Conservation (phyloP, 2,329 filamentous ascomycete species). For the Lachnellula suecica region DNA sequence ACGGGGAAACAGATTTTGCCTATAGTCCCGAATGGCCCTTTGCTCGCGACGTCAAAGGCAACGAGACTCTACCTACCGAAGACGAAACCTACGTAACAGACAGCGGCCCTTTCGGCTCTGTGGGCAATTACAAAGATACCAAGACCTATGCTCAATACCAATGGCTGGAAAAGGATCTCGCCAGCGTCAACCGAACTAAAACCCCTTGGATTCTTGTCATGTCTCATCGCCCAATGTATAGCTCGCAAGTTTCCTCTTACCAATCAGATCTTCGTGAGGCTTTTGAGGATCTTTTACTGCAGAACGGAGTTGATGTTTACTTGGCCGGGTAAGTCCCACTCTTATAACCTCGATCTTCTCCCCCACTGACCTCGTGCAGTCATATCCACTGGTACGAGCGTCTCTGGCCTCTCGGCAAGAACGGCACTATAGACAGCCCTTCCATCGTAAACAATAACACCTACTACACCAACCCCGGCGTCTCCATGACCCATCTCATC, state of each 20-base stretch:
- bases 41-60: slow-evolving; percentile 39
- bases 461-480: slow-evolving; percentile 46
- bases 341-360: not conserved
- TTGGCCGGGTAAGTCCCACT: slow-evolving; percentile 32
- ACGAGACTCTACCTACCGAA: slow-evolving; percentile 40
- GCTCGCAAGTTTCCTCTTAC: slow-evolving; percentile 43
- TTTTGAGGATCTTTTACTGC: slow-evolving; percentile 44
- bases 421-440: slow-evolving; percentile 54
- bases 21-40: slow-evolving; percentile 47
- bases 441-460: slow-evolving; percentile 47
- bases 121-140: slow-evolving; percentile 40
- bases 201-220: slow-evolving; percentile 31
- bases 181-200: slow-evolving; percentile 24
- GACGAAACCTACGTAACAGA: slow-evolving; percentile 47
- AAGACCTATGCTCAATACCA: slow-evolving; percentile 43
- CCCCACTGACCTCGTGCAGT: slow-evolving; percentile 18
- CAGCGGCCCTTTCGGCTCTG: slow-evolving; percentile 46
- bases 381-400: slow-evolving; percentile 50
- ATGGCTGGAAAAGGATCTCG: slow-evolving; percentile 41
- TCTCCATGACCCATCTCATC: slow-evolving; percentile 48
- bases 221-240: slow-evolving; percentile 41
- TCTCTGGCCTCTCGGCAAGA: slow-evolving; percentile 53
- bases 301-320: slow-evolving; percentile 47
- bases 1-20: slow-evolving; percentile 50
- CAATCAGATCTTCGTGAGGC: slow-evolving; percentile 43